Evolutionary conservation across 371 early-diverging fungal species (phyloP), one percentile per base, ranked within the genome.

Genomic region (Sanchytrium tribonematis): DNA sequence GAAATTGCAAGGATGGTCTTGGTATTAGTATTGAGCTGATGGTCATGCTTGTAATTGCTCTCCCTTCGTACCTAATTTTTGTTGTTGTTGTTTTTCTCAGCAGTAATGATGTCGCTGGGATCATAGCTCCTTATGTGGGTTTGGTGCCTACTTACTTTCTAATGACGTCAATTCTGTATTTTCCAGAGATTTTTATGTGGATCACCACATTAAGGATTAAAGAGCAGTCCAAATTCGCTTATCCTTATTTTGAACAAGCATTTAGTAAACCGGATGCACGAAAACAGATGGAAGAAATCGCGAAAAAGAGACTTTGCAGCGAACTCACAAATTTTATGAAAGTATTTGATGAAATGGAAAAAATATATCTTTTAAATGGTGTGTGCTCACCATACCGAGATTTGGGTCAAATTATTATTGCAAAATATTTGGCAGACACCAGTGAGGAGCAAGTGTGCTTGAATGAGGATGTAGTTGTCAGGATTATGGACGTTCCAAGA

Each of bases 401-500:
- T 48, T 12, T 48, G 5, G 48, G 48, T 22, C 5, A 22, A 12
- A 12, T 22, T 48, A 48, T 48, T 22, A 48, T 48, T 48, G 22
- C 48, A 5, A 48, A 48, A 48, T 48, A 48, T 48, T 22, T 48
- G 22, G 22, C 22, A 12, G 48, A 48, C 22, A 5, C 5, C 5
- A 48, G 48, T 22, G 48, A 48, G 5, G 48, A 48, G 22, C 48
- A 48, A 48, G 48, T 48, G 5, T 48, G 48, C 22, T 48, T 48
- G 22, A 48, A 48, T 48, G 48, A 48, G 22, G 72, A 70, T 0
- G 30, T 73, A 22, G 2, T 72, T 17, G 71, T 71, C 0, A 69
- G 68, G 27, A 28, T 67, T 67, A 12, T 29, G 27, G 16, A 67
- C 5, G 68, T 29, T 67, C 68, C 28, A 17, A 16, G 16, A 16